Conservation (phyloP, 192 early-diverging fungal genomes). For the Coemansia sp. region DNA sequence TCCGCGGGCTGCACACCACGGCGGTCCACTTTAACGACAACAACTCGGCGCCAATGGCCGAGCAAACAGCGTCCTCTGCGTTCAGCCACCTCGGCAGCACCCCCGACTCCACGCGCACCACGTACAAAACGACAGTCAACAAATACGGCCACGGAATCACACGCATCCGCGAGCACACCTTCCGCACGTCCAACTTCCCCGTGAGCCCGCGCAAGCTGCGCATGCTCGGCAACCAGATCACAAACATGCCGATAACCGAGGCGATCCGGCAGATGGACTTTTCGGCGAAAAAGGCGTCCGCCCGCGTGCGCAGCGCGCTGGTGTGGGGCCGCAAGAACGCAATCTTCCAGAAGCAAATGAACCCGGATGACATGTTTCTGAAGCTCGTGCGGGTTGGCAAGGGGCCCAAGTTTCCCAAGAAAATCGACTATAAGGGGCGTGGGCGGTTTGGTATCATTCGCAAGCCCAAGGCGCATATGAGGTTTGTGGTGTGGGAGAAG, state of each 20-base stretch:
- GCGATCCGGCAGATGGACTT: conserved; percentile 79
- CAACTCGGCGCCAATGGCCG: not conserved
- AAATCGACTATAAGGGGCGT: conserved; percentile 74
- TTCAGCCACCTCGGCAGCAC: conserved; percentile 1
- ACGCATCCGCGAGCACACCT: conserved; percentile 25
- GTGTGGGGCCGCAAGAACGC: conserved; percentile 71
- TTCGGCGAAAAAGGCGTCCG: conserved; percentile 65
- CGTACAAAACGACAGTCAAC: conserved; percentile 4
- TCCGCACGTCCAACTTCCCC: conserved; percentile 64
- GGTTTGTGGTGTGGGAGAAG: conserved; percentile 73
- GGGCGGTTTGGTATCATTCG: conserved; percentile 78
- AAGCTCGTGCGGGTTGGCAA: conserved; percentile 87
- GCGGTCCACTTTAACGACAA: not conserved
- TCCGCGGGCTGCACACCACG: not conserved
- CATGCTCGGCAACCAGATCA: conserved; percentile 69
- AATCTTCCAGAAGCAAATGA: conserved; percentile 61
- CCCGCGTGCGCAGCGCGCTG: conserved; percentile 62
- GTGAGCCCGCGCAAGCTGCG: conserved; percentile 70
- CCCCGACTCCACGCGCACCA: not conserved
- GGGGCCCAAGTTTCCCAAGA: conserved; percentile 63
- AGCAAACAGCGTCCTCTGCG: conserved; percentile 22
- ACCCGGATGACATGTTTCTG: conserved; percentile 59
- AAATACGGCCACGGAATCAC: conserved; percentile 20
- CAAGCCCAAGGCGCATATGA: conserved; percentile 75
- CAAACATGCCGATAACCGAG: conserved; percentile 61